Base-by-base conservation (phyloP, 331 rosid species). In the Prunus yedoensis region DNA sequence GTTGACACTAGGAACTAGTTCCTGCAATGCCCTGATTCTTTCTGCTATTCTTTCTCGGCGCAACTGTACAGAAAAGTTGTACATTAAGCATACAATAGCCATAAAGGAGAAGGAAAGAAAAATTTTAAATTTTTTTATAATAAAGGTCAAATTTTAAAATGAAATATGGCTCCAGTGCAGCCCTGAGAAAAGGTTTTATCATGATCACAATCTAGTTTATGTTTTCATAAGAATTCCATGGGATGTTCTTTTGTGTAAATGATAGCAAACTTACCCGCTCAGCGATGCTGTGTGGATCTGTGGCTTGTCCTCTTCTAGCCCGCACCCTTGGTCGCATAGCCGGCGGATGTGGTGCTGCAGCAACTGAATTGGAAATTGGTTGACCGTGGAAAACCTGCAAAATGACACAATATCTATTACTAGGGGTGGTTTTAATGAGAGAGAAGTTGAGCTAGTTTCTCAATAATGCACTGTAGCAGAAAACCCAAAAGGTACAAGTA, bases 231-330 rank as follows among this genome's bases (percentile, higher is more conserved):
- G 38, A 35, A 25, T 28, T 72, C 43, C 59, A 18, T 8, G 41
- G 35, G 52, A 13, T 14, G 62, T n/a, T 59, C 51, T 74, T 58
- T 23, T 58, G 60, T 46, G 32, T 72, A 60, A 60, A 27, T 30
- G 46, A 10, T 43, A 43, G 57, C 68, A 65, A 45, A 38, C 88
- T 73, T 81, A 90, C 99, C 89, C 99, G 88, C 85, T 95, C 99
- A 73, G 99, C 99, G 68, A 92, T 95, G 88, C 99, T 95, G 79
- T 95, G 99, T 59, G 99, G 97, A 88, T 95, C 99, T 11, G 99
- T 95, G 73, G 99, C 99, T 80, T 95, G 99, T 71, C 99, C 99
- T 83, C 99, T 87, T 85, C 97, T 87, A 54, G 99, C 97, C 60
- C 99, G 89, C 70, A 95, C 91, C 85, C 99, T 88, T 12, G 97